Conservation (phyloP, 257 asterid species). For the Fraxinus americana region DNA sequence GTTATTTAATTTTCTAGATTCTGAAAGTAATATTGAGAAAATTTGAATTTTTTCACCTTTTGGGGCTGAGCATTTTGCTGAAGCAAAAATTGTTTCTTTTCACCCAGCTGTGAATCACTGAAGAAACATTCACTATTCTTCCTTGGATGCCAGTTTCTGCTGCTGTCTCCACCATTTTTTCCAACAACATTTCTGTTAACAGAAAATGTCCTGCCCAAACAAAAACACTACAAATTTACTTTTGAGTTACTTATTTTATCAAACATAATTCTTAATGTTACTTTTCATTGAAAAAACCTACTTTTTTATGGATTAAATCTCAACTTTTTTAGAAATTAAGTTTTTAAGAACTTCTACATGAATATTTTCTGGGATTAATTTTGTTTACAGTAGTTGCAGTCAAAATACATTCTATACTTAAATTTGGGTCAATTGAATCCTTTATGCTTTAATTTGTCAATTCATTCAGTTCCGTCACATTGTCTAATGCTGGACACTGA, state of each 20-base stretch:
- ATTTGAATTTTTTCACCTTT: slow-evolving; percentile 45
- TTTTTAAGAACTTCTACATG: background rate
- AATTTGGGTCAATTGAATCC: too few relatives aligned
- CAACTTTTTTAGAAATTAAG: too few relatives aligned
- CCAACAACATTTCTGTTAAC: slow-evolving; percentile 78
- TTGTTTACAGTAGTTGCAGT: too few relatives aligned
- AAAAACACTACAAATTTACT: background rate
- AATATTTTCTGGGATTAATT: background rate
- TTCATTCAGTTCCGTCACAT: too few relatives aligned
- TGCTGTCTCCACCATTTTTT: slow-evolving; percentile 84
- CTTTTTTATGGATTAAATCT: too few relatives aligned
- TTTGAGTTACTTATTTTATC: background rate
- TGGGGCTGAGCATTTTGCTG: slow-evolving; percentile 64
- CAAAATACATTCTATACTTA: too few relatives aligned
- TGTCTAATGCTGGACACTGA: too few relatives aligned
- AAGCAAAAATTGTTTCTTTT: slow-evolving; percentile 53
- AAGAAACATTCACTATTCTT: slow-evolving; percentile 87
- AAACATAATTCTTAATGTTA: background rate
- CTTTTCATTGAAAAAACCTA: background rate
- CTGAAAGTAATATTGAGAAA: background rate
- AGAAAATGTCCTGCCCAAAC: slow-evolving; percentile 75
- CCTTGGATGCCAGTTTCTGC: slow-evolving; percentile 66
- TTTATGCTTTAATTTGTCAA: too few relatives aligned
- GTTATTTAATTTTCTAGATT: background rate
- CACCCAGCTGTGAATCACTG: slow-evolving; percentile 89